Conservation (phyloP, 1,284 basidiomycete genomes). For the Ustilago tritici region DNA sequence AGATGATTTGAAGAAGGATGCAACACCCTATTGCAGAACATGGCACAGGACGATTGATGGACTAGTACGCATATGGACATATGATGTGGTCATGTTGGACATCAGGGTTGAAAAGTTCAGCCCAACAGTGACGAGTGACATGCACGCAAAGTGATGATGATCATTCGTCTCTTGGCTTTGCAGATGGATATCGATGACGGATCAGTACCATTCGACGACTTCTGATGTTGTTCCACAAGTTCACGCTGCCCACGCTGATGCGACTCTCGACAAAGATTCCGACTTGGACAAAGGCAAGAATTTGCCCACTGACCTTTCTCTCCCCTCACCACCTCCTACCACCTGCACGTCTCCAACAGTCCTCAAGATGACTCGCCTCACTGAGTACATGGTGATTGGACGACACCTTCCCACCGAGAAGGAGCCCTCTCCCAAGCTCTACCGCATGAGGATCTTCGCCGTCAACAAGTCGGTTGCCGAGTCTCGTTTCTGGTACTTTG, state of each 20-base stretch:
- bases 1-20: background rate
- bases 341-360: slow-evolving; percentile 19
- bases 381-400: slow-evolving; percentile 96
- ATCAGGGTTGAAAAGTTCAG: background rate
- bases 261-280: slow-evolving; percentile 10
- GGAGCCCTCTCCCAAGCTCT: slow-evolving; percentile 94
- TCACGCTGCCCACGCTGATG: slow-evolving; percentile 20
- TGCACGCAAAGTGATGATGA: background rate
- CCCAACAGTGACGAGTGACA: background rate
- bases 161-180: background rate
- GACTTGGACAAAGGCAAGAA: background rate
- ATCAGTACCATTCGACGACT: background rate
- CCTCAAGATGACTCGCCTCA: slow-evolving; percentile 68
- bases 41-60: background rate
- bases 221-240: background rate
- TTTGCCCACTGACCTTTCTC: slow-evolving; percentile 19
- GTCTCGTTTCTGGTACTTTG: slow-evolving; percentile 99
- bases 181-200: background rate
- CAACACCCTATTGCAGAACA: background rate
- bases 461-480: slow-evolving; percentile 98
- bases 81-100: background rate
- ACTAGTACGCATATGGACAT: background rate
- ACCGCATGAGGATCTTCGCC: slow-evolving; percentile 99
- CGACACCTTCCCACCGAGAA: slow-evolving; percentile 94
- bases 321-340: slow-evolving; percentile 12